phyloP scores from a whole-genome alignment of 495 filamentous ascomycete species.

The Sphaerosporella brunnea region DNA sequence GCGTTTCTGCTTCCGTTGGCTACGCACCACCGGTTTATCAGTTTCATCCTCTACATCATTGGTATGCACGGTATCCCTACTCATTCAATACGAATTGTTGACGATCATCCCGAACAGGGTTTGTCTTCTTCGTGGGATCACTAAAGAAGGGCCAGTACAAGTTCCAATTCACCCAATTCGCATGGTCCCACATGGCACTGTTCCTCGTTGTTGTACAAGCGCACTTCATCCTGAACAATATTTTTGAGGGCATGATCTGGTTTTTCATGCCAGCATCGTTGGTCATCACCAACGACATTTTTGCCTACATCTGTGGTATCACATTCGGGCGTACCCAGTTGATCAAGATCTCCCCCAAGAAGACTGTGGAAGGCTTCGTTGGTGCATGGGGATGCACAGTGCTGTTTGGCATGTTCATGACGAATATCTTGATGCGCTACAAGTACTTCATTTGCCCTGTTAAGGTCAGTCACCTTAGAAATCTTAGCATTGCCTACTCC shows the following conservation, averaged over 20 bases:
- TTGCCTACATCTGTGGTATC: constrained; percentile 94
- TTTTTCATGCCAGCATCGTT: constrained; percentile 93
- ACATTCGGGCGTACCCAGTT: constrained; percentile 91
- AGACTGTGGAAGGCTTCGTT: constrained; percentile 96
- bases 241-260: constrained; percentile 99
- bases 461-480: constrained; percentile 38
- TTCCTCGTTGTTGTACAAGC: constrained; percentile 96
- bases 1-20: constrained; percentile 79
- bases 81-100: neutral
- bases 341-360: constrained; percentile 97
- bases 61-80: constrained; percentile 37
- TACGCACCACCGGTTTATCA: constrained; percentile 96
- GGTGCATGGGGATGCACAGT: constrained; percentile 95
- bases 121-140: constrained; percentile 96
- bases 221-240: constrained; percentile 99
- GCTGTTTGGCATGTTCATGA: constrained; percentile 64
- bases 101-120: too few species aligned
- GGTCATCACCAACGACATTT: constrained; percentile 97
- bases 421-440: constrained; percentile 73
- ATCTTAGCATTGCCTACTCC: neutral
- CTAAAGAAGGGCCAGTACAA: constrained; percentile 88
- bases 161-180: constrained; percentile 98
- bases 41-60: constrained; percentile 92
- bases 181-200: constrained; percentile 97
- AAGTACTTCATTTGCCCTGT: constrained; percentile 98